Base-by-base conservation (phyloP, 31 red algal genomes). In the Odonthalia washingtoniensis region DNA sequence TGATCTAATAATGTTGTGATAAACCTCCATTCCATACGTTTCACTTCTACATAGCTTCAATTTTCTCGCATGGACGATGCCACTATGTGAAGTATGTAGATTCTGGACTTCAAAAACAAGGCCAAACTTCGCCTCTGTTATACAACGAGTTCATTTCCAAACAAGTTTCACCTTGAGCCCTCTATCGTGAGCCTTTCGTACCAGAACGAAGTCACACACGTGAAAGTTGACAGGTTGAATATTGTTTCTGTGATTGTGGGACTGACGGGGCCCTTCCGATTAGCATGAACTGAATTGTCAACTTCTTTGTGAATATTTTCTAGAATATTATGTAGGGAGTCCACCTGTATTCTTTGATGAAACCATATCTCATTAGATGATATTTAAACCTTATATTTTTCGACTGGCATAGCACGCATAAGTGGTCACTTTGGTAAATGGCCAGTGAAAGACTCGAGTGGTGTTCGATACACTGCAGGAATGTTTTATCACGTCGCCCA, bases 401-500 rank as follows among this genome's bases (percentile, higher is more conserved):
- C 14, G 0, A 82, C 30, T 0, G 64, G 77, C 39, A 62, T 36
- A 1, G 87, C 79, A 37, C 68, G 27, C 36, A 90, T 62, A 1
- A 90, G 70, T 41, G 87, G 67, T 0, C 87, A 18, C 18, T 61
- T 44, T 2, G 78, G 44, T 39, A 26, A 24, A 27, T 75, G 65
- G 18, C 87, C 87, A 14, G 78, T 83, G 43, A 92, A 75, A 0
- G 74, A 52, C 60, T 86, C 82, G 14, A 81, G 75, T 21, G 90
- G 65, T 35, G 80, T 84, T 0, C 44, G 88, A 67, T 72, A 91
- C 1, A 84, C n/a, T 4, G 30, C 1, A 3, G 88, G 88, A 2
- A 31, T 26, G 35, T 46, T 3, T 2, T 9, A 26, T 1, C 1
- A 1, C 87, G 45, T 16, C 60, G 27, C 1, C 89, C 89, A 30